Percentiles rank a stretch among this genome's conserved stretches.
Evolutionary conservation across 129 eudicot genomes (phyloP).

Genomic region (Gnaphalium uliginosum): DNA sequence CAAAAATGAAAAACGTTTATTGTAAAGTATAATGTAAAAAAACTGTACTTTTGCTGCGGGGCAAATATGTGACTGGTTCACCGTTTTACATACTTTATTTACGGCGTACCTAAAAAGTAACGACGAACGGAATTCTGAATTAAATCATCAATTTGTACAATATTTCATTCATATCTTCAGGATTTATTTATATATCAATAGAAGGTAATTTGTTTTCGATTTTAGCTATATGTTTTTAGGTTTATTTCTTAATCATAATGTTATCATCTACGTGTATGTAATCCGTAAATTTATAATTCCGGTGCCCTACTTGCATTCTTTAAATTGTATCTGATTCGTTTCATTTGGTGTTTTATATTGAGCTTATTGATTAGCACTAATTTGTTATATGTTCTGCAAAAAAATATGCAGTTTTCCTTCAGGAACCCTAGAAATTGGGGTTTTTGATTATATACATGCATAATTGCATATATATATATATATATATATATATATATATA

Average conservation of each 20-base stretch:
- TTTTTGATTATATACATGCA: background rate
- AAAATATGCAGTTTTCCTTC: background rate
- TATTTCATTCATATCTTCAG: background rate
- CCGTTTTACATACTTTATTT: background rate
- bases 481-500: no score
- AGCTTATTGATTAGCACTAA: background rate
- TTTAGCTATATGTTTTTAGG: no score
- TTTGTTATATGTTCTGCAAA: background rate
- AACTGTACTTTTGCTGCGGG: no score
- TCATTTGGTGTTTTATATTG: background rate
- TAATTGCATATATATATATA: background rate
- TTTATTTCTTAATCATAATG: no score
- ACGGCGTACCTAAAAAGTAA: background rate
- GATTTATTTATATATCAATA: background rate
- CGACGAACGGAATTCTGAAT: background rate
- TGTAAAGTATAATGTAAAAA: no score
- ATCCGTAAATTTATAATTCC: background rate
- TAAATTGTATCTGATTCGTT: background rate
- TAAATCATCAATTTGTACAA: background rate
- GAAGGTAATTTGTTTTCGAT: background rate
- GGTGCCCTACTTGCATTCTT: slow-evolving; percentile 16
- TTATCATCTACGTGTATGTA: background rate
- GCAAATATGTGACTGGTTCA: background rate
- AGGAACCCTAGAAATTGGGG: background rate
- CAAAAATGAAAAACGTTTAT: no score